Evolutionary conservation across 2,329 filamentous ascomycete species (phyloP).

Genomic region (Calonectria pauciramosa): DNA sequence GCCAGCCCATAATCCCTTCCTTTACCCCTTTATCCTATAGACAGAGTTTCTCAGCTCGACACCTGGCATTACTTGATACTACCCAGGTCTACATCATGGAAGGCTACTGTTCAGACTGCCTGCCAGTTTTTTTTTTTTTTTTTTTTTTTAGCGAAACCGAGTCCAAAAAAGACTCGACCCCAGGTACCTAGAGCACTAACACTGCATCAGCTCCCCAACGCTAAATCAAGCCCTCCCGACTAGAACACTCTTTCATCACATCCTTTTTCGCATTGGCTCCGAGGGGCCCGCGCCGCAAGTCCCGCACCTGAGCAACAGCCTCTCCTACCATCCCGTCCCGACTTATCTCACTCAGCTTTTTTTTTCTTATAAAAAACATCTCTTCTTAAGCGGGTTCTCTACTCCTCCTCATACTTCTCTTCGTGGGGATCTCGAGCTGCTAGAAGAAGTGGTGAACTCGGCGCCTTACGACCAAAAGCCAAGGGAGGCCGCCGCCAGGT

Average conservation of each 20-base stretch:
- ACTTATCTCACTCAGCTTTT: conserved; percentile 22
- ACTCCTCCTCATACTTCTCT: not conserved
- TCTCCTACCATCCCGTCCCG: conserved; percentile 21
- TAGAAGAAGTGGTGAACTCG: not conserved
- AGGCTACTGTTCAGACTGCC: not conserved
- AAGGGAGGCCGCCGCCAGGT: conserved; percentile 32
- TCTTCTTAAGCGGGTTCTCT: not conserved
- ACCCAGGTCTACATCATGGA: not conserved
- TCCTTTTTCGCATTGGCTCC: conserved; percentile 28
- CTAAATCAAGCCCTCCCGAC: conserved; percentile 12
- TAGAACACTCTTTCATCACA: conserved; percentile 20
- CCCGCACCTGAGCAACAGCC: conserved; percentile 37
- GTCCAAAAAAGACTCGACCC: not conserved
- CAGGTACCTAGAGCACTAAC: conserved; percentile 32
- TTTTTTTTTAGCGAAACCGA: conserved; percentile 1
- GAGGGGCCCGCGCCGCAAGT: conserved; percentile 36
- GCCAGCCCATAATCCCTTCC: not conserved
- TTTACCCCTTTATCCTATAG: conserved; percentile 3
- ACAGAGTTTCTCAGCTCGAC: not conserved
- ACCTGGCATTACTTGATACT: not conserved
- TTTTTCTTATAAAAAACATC: conserved; percentile 7
- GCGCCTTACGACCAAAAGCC: conserved; percentile 25
- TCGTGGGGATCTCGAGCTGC: not conserved
- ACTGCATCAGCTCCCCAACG: conserved; percentile 10
- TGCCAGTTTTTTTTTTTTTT: too few relatives aligned